These are phyloP conservation scores for Urochloa ruziziensis DNA, from an alignment of 176 grass and related monocot genomes.

Conservation along the genomic window DNA sequence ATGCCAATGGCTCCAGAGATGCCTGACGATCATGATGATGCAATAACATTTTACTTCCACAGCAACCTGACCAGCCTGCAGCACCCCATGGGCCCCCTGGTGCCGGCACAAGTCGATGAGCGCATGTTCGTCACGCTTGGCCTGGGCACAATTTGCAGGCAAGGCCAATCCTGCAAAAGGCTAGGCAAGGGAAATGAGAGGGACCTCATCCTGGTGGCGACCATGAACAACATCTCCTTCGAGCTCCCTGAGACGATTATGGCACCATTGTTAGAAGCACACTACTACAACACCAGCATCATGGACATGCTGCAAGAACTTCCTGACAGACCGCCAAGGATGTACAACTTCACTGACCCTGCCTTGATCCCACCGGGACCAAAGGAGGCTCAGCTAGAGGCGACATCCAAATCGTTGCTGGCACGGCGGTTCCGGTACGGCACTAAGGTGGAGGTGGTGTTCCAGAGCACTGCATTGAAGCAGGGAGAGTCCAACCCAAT, in stretches of 20 bases:
- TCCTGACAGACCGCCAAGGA: neutral
- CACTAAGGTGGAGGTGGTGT: no score
- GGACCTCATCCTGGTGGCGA: neutral
- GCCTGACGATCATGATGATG: neutral
- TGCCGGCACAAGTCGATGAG: neutral
- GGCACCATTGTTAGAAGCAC: neutral
- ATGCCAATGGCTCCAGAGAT: neutral
- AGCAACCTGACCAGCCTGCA: neutral
- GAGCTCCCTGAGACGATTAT: neutral
- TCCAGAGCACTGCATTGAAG: neutral
- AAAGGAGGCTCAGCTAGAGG: neutral
- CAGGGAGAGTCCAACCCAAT: conserved; percentile 46
- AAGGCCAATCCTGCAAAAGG: neutral
- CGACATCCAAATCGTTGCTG: no score
- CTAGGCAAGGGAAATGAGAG: neutral
- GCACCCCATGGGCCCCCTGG: neutral
- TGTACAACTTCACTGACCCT: neutral
- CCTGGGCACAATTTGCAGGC: neutral
- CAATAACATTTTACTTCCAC: neutral
- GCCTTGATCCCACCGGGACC: neutral
- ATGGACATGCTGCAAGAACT: neutral
- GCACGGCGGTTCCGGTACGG: no score
- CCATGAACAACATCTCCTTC: conserved; percentile 25
- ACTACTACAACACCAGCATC: neutral
- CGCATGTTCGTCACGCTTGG: neutral